Conservation (phyloP, 2,329 filamentous ascomycete genomes). For the Pseudogymnoascus pannorum region DNA sequence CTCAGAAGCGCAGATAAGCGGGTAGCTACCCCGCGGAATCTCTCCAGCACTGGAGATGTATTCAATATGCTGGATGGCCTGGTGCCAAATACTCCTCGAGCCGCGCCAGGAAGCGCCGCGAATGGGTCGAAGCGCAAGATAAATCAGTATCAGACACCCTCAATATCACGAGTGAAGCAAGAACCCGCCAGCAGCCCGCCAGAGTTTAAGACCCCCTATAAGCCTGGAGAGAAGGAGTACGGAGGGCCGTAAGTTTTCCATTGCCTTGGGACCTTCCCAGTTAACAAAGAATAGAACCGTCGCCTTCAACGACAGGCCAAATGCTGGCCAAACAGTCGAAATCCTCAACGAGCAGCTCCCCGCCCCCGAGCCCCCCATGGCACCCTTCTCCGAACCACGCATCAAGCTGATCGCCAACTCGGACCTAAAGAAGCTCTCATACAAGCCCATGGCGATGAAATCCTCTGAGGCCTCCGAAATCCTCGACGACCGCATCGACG, state of each 20-base stretch:
- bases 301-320: slow-evolving; percentile 67
- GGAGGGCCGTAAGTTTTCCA: slow-evolving; percentile 19
- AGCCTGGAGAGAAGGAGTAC: slow-evolving; percentile 18
- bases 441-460: slow-evolving; percentile 93
- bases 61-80: slow-evolving; percentile 77
- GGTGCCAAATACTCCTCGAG: slow-evolving; percentile 53
- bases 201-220: slow-evolving; percentile 35
- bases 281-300: slow-evolving; percentile 36
- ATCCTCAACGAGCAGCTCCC: slow-evolving; percentile 71
- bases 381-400: slow-evolving; percentile 65
- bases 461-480: slow-evolving; percentile 87
- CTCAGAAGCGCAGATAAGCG: slow-evolving; percentile 58
- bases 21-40: slow-evolving; percentile 55
- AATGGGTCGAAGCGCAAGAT: slow-evolving; percentile 29
- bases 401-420: slow-evolving; percentile 81
- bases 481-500: slow-evolving; percentile 90
- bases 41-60: slow-evolving; percentile 54
- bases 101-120: slow-evolving; percentile 20
- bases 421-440: slow-evolving; percentile 82
- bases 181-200: slow-evolving; percentile 39
- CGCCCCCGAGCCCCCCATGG: slow-evolving; percentile 60
- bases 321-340: slow-evolving; percentile 76
- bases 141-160: slow-evolving; percentile 36
- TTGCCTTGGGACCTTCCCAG: neutral
- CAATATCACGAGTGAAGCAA: slow-evolving; percentile 39